A percentile compares a stretch with the other conserved stretches of the same genome.
Evolutionary conservation across 768 basidiomycete species (phyloP).

Genomic region (Leccinum subgranulosum): DNA sequence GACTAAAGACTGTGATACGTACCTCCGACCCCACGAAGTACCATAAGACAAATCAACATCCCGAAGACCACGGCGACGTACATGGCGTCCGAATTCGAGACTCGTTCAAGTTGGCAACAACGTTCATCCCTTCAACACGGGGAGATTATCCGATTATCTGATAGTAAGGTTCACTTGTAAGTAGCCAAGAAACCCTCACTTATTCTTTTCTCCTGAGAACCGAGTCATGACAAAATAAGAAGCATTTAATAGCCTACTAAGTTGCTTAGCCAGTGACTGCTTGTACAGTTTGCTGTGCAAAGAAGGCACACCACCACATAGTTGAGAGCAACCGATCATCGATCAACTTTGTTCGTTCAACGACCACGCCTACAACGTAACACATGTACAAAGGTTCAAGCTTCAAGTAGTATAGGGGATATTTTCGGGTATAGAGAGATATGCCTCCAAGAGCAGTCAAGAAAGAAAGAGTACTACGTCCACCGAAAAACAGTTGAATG

Average conservation of each 20-base stretch:
- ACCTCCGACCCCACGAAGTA: accelerated
- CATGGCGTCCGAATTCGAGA: neutral
- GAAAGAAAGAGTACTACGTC: neutral
- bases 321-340: neutral
- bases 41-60: neutral
- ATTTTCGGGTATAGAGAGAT: neutral
- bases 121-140: too few relatives aligned
- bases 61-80: neutral
- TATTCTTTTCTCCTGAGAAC: too few relatives aligned
- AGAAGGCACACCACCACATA: neutral
- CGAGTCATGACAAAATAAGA: too few relatives aligned
- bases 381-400: neutral
- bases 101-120: too few relatives aligned
- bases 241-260: too few relatives aligned
- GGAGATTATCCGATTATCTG: too few relatives aligned
- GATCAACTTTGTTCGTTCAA: neutral
- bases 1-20: neutral
- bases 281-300: too few relatives aligned
- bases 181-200: too few relatives aligned
- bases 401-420: too few relatives aligned
- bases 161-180: too few relatives aligned
- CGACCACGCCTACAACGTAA: neutral
- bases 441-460: neutral
- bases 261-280: too few relatives aligned
- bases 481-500: neutral